Conservation (phyloP, 2,329 filamentous ascomycete species). For the Nemania sp. region DNA sequence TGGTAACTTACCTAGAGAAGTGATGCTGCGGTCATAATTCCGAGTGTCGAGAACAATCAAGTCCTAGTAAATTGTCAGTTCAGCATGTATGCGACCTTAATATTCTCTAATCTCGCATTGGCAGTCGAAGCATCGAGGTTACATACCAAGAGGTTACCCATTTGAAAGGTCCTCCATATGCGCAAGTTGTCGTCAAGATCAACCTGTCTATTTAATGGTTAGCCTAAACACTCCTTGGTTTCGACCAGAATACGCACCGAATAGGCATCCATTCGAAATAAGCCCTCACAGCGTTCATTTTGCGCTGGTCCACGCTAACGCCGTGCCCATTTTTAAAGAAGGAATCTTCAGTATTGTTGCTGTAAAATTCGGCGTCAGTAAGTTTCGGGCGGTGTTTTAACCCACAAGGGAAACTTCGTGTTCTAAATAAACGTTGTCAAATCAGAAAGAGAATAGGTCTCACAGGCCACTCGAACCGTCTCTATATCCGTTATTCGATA, state of each 20-base stretch:
- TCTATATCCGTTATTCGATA: conserved; percentile 74
- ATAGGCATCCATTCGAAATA: conserved; percentile 77
- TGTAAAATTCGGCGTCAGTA: background rate
- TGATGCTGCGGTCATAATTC: conserved; percentile 76
- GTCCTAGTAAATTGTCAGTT: conserved; percentile 54
- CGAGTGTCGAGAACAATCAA: conserved; percentile 77
- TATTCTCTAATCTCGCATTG: background rate
- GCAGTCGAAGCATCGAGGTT: background rate
- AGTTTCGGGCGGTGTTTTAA: background rate
- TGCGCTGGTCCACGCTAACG: conserved; percentile 77
- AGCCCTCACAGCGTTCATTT: conserved; percentile 78
- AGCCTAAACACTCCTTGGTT: conserved; percentile 42
- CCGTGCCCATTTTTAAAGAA: conserved; percentile 67
- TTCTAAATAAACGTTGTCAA: too few relatives aligned
- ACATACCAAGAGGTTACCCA: conserved; percentile 68
- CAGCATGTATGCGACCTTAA: conserved; percentile 64
- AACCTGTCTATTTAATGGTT: conserved; percentile 61
- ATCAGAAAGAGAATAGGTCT: background rate
- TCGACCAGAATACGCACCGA: conserved; percentile 50
- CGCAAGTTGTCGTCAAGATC: conserved; percentile 77
- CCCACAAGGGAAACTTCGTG: too few relatives aligned
- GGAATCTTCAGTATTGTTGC: conserved; percentile 74
- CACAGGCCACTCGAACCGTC: conserved; percentile 69
- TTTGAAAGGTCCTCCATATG: conserved; percentile 74
- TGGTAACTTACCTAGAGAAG: conserved; percentile 53